Percentiles rank a stretch among this genome's conserved stretches.
Evolutionary conservation across 257 asterid species (phyloP).

Genomic region (Lavandula angustifolia): DNA sequence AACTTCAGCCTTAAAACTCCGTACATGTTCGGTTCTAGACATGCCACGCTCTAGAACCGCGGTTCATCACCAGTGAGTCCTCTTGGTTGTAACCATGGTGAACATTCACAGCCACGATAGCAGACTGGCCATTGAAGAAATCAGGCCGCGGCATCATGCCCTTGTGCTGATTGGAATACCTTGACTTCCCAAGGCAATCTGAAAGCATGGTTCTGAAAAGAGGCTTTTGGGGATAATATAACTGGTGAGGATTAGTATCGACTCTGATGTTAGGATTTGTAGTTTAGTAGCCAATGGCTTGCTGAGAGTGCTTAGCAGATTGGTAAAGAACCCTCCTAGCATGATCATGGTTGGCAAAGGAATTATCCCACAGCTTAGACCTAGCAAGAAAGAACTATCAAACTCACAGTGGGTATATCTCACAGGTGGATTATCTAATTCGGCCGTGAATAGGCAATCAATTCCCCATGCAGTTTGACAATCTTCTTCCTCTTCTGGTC

Average conservation of each 20-base stretch:
- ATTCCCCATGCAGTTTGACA: conserved; percentile 85
- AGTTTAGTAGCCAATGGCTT: conserved; percentile 86
- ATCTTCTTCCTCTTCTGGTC: conserved; percentile 97
- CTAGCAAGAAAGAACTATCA: conserved; percentile 75
- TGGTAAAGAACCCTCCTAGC: conserved; percentile 89
- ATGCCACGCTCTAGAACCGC: conserved; percentile 96
- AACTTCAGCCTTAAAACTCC: conserved; percentile 82
- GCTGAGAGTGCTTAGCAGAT: conserved; percentile 95
- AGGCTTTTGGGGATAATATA: conserved; percentile 88
- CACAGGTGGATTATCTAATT: conserved; percentile 58
- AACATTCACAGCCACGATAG: conserved; percentile 89
- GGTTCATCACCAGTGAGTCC: conserved; percentile 94
- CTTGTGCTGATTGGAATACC: conserved; percentile 42
- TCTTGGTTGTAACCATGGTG: conserved; percentile 96
- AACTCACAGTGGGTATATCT: conserved; percentile 85
- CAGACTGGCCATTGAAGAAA: conserved; percentile 89
- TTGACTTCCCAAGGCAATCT: conserved; percentile 79
- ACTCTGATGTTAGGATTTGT: conserved; percentile 65
- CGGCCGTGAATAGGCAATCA: conserved; percentile 53
- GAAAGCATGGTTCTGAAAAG: conserved; percentile 76
- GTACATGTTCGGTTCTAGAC: conserved; percentile 83
- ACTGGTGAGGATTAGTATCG: conserved; percentile 79
- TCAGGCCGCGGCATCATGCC: conserved; percentile 83
- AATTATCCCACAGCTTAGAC: conserved; percentile 83
- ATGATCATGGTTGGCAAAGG: conserved; percentile 91